These are phyloP conservation scores for Talinum fruticosum DNA, from an alignment of 148 eudicot species.

Conservation along the genomic window DNA sequence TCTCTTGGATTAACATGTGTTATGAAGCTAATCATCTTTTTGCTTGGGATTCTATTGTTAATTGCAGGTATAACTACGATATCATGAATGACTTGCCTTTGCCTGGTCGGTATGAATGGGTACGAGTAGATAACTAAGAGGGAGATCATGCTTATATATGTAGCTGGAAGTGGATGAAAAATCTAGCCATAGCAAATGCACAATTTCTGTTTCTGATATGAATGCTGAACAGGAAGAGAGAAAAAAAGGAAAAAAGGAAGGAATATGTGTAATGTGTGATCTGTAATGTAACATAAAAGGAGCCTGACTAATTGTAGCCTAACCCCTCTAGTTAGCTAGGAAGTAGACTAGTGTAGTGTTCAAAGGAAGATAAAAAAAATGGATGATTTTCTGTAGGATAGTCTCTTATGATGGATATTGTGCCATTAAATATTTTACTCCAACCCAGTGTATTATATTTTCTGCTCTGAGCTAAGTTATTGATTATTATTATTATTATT, in stretches of 20 bases:
- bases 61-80: conserved; percentile 85
- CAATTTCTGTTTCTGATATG: conserved; percentile 24
- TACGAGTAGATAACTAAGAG: conserved; percentile 37
- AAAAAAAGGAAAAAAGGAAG: background rate
- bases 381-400: conserved; percentile 6
- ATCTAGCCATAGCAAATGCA: conserved; percentile 22
- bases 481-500: no score
- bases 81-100: conserved; percentile 65
- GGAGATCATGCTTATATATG: conserved; percentile 17
- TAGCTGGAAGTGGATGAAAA: conserved; percentile 15
- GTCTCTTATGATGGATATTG: conserved; percentile 22
- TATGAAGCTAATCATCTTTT: background rate
- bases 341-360: conserved; percentile 29
- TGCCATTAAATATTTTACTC: conserved; percentile 6
- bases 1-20: background rate
- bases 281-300: conserved; percentile 29
- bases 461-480: no score
- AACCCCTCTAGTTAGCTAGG: conserved; percentile 22
- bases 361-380: conserved; percentile 22
- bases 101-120: conserved; percentile 86
- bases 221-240: conserved; percentile 7
- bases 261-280: conserved; percentile 28
- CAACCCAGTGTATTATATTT: conserved; percentile 4
- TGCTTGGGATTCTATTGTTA: background rate
- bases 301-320: conserved; percentile 35